Percentiles rank a stretch among this genome's conserved stretches.
Evolutionary conservation across 257 asterid genomes (phyloP).

Genomic region (Cynanchum wilfordii): DNA sequence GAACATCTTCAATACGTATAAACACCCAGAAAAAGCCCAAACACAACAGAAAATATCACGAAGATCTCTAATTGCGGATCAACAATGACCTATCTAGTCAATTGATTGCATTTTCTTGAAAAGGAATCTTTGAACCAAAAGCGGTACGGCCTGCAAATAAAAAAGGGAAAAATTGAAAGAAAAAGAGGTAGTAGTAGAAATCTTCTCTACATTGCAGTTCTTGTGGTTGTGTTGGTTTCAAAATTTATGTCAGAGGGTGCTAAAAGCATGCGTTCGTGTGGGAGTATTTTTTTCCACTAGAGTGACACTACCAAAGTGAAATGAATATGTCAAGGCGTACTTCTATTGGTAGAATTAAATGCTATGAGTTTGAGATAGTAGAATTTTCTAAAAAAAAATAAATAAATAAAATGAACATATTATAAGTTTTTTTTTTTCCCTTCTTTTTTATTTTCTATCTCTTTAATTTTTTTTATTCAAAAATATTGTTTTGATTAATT

Average conservation of each 20-base stretch:
- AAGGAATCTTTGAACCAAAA: not conserved
- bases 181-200: too few species aligned
- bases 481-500: too few species aligned
- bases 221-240: conserved; percentile 1
- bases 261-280: not conserved
- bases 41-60: not conserved
- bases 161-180: not conserved
- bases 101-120: not conserved
- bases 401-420: too few species aligned
- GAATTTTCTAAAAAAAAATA: too few species aligned
- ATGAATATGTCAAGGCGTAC: too few species aligned
- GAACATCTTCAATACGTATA: not conserved
- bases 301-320: too few species aligned
- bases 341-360: too few species aligned
- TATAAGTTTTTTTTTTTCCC: too few species aligned
- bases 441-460: too few species aligned
- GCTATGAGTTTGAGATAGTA: too few species aligned
- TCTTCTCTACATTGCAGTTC: not conserved
- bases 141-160: not conserved
- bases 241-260: not conserved
- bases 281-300: too few species aligned
- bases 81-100: not conserved
- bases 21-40: not conserved
- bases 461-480: too few species aligned
- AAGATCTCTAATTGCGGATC: not conserved